phyloP scores from a whole-genome alignment of 2,329 filamentous ascomycete genomes.

The Microcyclosporella mali region DNA sequence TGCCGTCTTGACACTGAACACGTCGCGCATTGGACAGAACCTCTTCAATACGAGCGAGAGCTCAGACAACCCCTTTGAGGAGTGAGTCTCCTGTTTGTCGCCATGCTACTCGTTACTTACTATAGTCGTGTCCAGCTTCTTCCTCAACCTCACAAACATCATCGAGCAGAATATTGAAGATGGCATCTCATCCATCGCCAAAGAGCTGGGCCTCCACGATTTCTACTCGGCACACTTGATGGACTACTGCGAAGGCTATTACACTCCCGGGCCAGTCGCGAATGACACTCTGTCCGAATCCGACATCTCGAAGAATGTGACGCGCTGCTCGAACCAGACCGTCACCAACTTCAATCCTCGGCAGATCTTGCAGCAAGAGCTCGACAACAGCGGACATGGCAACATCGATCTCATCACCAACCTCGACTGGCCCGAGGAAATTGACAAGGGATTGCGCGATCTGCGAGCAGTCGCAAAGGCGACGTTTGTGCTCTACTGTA shows the following conservation, averaged over 20 bases:
- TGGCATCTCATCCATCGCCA: conserved; percentile 35
- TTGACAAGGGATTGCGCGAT: conserved; percentile 48
- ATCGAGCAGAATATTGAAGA: conserved; percentile 39
- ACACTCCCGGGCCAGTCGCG: conserved; percentile 37
- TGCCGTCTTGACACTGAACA: conserved; percentile 53
- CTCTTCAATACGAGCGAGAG: conserved; percentile 22
- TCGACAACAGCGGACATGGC: conserved; percentile 37
- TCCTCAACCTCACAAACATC: conserved; percentile 29
- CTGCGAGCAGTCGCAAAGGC: conserved; percentile 47
- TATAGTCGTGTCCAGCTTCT: conserved; percentile 9
- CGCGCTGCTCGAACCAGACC: conserved; percentile 48
- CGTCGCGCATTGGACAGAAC: conserved; percentile 46
- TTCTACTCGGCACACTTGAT: conserved; percentile 58
- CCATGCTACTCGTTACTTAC: conserved; percentile 18
- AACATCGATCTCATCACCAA: conserved; percentile 44
- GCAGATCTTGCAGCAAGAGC: conserved; percentile 43
- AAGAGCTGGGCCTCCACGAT: conserved; percentile 50
- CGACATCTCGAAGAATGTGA: conserved; percentile 47
- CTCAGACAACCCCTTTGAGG: conserved; percentile 4
- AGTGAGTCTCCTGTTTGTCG: neutral
- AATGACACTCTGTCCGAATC: conserved; percentile 37
- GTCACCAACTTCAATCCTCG: conserved; percentile 53
- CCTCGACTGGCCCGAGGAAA: conserved; percentile 52
- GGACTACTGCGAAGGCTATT: conserved; percentile 52
- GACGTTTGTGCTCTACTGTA: conserved; percentile 55